Evolutionary conservation across 2,329 filamentous ascomycete species (phyloP).

Genomic region (Lachnellula cervina): DNA sequence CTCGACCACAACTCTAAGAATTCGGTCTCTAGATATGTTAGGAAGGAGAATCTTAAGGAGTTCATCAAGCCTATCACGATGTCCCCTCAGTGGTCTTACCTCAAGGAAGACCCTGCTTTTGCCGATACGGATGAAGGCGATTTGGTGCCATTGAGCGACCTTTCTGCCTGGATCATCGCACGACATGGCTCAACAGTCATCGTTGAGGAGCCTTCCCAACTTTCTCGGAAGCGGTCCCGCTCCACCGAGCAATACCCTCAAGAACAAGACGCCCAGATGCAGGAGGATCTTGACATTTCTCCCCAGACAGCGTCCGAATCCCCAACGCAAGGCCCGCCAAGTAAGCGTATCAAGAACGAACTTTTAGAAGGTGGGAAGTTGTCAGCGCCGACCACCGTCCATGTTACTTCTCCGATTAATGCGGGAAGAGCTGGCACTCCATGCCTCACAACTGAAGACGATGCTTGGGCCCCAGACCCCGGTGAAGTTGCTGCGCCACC

Average conservation of each 20-base stretch:
- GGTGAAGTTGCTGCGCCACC: slow-evolving; percentile 23
- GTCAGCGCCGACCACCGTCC: slow-evolving; percentile 3
- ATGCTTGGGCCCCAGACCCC: slow-evolving; percentile 30
- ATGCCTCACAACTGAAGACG: slow-evolving; percentile 21
- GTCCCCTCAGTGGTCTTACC: slow-evolving; percentile 36
- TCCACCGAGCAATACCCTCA: slow-evolving; percentile 9
- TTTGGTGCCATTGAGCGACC: slow-evolving; percentile 24
- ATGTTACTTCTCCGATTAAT: slow-evolving; percentile 13
- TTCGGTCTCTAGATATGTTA: slow-evolving; percentile 42
- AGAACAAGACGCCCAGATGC: slow-evolving; percentile 7
- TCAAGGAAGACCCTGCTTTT: slow-evolving; percentile 44
- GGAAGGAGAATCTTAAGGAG: slow-evolving; percentile 39
- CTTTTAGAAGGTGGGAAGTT: not conserved
- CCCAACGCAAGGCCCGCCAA: slow-evolving; percentile 9
- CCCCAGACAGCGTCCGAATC: slow-evolving; percentile 7
- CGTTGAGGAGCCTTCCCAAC: not conserved
- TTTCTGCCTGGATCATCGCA: slow-evolving; percentile 22
- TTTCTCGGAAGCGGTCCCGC: slow-evolving; percentile 24
- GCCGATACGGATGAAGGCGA: slow-evolving; percentile 18
- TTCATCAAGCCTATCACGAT: slow-evolving; percentile 40
- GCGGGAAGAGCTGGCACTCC: slow-evolving; percentile 19
- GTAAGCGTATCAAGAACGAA: slow-evolving; percentile 26
- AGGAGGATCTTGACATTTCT: slow-evolving; percentile 16
- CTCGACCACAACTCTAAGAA: slow-evolving; percentile 40
- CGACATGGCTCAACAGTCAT: slow-evolving; percentile 12